These are phyloP conservation scores for Brettanomyces custersianus DNA, from an alignment of 805 yeast genomes.

Conservation along the genomic window DNA sequence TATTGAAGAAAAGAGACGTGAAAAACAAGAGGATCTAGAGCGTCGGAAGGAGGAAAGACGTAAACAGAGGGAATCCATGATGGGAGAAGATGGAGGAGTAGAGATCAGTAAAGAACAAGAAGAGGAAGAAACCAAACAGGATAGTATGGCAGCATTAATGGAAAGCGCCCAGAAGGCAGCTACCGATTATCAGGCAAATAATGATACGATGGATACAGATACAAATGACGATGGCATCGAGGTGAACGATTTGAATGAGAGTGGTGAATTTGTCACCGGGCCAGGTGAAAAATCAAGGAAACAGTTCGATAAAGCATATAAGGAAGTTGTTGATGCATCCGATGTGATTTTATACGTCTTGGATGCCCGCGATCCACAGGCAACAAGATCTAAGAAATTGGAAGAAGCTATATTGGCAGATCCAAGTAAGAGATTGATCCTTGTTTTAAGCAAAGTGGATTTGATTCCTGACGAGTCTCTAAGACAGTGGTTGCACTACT, in stretches of 20 bases:
- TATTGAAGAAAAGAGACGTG: conserved; percentile 54
- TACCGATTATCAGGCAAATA: conserved; percentile 47
- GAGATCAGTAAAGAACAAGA: conserved; percentile 33
- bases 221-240: conserved; percentile 45
- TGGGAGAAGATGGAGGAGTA: conserved; percentile 26
- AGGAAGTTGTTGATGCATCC: conserved; percentile 83
- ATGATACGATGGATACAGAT: conserved; percentile 34
- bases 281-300: conserved; percentile 67
- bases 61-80: conserved; percentile 23
- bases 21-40: conserved; percentile 44
- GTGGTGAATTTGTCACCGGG: conserved; percentile 21
- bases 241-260: conserved; percentile 28
- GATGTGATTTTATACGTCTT: conserved; percentile 90
- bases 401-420: conserved; percentile 81
- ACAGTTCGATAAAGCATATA: conserved; percentile 90
- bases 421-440: conserved; percentile 75
- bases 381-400: conserved; percentile 83
- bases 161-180: conserved; percentile 91
- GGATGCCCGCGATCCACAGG: conserved; percentile 96
- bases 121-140: conserved; percentile 29
- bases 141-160: conserved; percentile 67
- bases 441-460: conserved; percentile 86
- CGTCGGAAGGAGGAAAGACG: conserved; percentile 22
- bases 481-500: conserved; percentile 73
- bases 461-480: conserved; percentile 79